Base-by-base conservation (phyloP, 306 rosid genomes). In the Sphenostylis stenocarpa region DNA sequence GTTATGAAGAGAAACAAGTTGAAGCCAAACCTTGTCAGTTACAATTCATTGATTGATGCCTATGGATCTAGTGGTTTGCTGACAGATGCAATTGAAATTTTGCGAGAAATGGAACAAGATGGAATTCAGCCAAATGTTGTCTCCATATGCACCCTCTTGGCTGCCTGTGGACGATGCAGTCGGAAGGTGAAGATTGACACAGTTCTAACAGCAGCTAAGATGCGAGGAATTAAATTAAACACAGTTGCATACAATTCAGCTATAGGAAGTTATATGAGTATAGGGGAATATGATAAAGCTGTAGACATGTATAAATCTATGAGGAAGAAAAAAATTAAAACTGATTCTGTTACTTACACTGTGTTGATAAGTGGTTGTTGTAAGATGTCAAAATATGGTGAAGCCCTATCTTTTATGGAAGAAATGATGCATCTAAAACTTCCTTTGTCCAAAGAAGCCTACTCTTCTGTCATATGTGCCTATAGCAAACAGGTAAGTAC, bases 301-400 rank as follows among this genome's bases (percentile, higher is more conserved):
- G 28, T 86, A 55, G 81, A 67, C 70, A 84, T 94, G 82, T 89
- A 91, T 85, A 83, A 81, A 80, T 81, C 86, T 48, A 92, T 94
- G 96, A 86, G 85, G 86, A 85, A 81, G 81, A 86, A 86, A 79
- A 91, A 83, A 74, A 71, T 91, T 62, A 89, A 79, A 85, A 87
- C 83, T 3, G 90, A 90, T 85, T 84, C 90, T 81, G 95, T 94
- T 80, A 94, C 96, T 20, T 92, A 79, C 90, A 86, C 88, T 53
- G 83, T 90, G 84, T 89, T 94, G 88, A 94, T 94, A 62, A 94
- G 98, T 87, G 91, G 96, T 80, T 91, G 96, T 81, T 87, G 92
- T 82, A 89, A 86, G 90, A 85, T 87, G 97, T 86, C 98, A 81
- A 92, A 86, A 83, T 85, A 89, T 69, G 80, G 80, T 24, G 91